Evolutionary conservation across 1,284 basidiomycete species (phyloP).

Genomic region (Moesziomyces sp.): DNA sequence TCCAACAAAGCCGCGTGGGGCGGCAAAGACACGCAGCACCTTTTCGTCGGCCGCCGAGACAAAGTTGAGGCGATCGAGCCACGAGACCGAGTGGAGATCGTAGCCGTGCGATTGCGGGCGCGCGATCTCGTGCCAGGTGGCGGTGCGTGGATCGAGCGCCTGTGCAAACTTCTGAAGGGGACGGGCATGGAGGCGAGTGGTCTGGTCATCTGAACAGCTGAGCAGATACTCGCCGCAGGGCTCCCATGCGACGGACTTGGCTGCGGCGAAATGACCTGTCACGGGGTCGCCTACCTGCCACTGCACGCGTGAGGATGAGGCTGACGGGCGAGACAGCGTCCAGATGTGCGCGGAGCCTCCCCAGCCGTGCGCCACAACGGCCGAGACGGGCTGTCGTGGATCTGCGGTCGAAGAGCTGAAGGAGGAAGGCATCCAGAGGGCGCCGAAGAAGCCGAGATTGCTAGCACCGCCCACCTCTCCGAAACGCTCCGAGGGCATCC

Average conservation of each 20-base stretch:
- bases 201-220: conserved; percentile 59
- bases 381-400: conserved; percentile 11
- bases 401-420: not conserved
- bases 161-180: conserved; percentile 22
- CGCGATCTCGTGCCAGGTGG: conserved; percentile 64
- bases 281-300: conserved; percentile 38
- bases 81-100: conserved; percentile 56
- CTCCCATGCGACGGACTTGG: conserved; percentile 59
- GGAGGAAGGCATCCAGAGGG: conserved; percentile 52
- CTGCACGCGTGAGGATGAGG: conserved; percentile 7
- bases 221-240: conserved; percentile 60
- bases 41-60: conserved; percentile 67
- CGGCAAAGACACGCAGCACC: conserved; percentile 64
- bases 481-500: conserved; percentile 63
- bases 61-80: conserved; percentile 62
- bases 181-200: conserved; percentile 59
- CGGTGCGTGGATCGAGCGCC: conserved; percentile 2
- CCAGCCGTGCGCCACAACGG: conserved; percentile 61
- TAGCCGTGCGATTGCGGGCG: conserved; percentile 67
- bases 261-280: conserved; percentile 59
- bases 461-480: conserved; percentile 65
- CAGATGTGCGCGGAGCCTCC: conserved; percentile 63
- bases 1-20: conserved; percentile 60
- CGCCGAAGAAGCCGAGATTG: conserved; percentile 62
- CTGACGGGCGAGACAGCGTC: conserved; percentile 10